Conservation (phyloP, 2,329 filamentous ascomycete species). For the Lasiodiplodia sp. region DNA sequence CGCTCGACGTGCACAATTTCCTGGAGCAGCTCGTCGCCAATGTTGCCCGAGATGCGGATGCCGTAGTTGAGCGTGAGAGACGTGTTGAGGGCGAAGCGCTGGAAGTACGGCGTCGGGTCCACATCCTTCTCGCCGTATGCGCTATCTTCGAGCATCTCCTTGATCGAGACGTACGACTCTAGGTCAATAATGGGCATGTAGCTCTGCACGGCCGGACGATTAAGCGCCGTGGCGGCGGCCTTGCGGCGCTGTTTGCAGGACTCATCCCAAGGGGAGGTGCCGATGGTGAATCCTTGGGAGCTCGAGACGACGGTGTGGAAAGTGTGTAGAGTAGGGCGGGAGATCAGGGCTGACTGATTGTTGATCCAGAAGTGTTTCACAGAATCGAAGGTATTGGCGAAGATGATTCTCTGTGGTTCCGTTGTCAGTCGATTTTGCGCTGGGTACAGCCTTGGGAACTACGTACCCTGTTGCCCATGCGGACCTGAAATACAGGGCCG, state of each 20-base stretch:
- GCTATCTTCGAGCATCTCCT: constrained; percentile 72
- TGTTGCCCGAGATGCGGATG: constrained; percentile 74
- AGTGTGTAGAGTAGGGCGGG: constrained; percentile 78
- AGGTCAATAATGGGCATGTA: constrained; percentile 86
- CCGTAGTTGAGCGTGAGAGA: constrained; percentile 82
- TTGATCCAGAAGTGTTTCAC: constrained; percentile 79
- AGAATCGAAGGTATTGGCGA: constrained; percentile 79
- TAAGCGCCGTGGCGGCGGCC: constrained; percentile 79
- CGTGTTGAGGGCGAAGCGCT: constrained; percentile 78
- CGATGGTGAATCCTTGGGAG: constrained; percentile 82
- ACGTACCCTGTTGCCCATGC: constrained; percentile 69
- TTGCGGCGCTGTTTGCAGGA: constrained; percentile 79
- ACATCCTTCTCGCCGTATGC: constrained; percentile 68
- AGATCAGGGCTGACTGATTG: constrained; percentile 79
- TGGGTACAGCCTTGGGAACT: neutral
- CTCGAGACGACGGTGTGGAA: constrained; percentile 81
- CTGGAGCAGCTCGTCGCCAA: constrained; percentile 70
- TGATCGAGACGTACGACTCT: constrained; percentile 74
- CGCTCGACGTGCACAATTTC: constrained; percentile 81
- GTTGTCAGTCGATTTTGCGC: neutral
- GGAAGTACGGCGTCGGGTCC: constrained; percentile 76
- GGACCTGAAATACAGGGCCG: constrained; percentile 58
- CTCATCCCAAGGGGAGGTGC: constrained; percentile 84
- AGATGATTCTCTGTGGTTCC: constrained; percentile 68
- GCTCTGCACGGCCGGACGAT: constrained; percentile 75